Conservation (phyloP, 2,329 filamentous ascomycete species). For the Pseudocercospora vitis region DNA sequence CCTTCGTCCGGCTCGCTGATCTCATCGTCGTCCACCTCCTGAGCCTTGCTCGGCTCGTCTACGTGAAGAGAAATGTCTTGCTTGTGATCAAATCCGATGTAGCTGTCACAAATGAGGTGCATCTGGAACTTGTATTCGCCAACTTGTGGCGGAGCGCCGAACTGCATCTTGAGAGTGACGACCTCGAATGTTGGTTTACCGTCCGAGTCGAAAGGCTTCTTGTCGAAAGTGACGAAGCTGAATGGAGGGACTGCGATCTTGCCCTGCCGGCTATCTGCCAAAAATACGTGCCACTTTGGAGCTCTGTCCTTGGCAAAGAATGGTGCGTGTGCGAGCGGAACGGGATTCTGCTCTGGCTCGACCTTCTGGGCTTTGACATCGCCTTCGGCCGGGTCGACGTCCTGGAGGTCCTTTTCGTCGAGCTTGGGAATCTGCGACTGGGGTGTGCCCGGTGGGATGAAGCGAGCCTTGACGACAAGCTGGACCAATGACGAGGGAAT, state of each 20-base stretch:
- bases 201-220: conserved; percentile 75
- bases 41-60: conserved; percentile 83
- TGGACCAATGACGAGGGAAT: conserved; percentile 91
- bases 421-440: conserved; percentile 68
- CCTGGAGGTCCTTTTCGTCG: conserved; percentile 77
- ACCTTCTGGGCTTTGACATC: conserved; percentile 75
- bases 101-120: conserved; percentile 91
- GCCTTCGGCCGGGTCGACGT: conserved; percentile 88
- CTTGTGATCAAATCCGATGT: conserved; percentile 90
- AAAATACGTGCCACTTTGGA: conserved; percentile 90
- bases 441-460: conserved; percentile 80
- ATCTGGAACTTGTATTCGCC: conserved; percentile 94
- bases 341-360: conserved; percentile 69
- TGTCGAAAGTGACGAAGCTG: conserved; percentile 89
- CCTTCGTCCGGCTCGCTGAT: conserved; percentile 98
- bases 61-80: conserved; percentile 86
- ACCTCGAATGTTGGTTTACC: conserved; percentile 87
- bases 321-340: conserved; percentile 85
- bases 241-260: conserved; percentile 97
- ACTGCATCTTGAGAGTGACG: conserved; percentile 96
- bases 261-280: conserved; percentile 89
- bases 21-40: conserved; percentile 77
- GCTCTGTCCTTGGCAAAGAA: conserved; percentile 87
- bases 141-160: conserved; percentile 87
- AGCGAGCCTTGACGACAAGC: conserved; percentile 90